phyloP scores from a whole-genome alignment of 2,329 filamentous ascomycete genomes.

The Knoxdaviesia proteae region DNA sequence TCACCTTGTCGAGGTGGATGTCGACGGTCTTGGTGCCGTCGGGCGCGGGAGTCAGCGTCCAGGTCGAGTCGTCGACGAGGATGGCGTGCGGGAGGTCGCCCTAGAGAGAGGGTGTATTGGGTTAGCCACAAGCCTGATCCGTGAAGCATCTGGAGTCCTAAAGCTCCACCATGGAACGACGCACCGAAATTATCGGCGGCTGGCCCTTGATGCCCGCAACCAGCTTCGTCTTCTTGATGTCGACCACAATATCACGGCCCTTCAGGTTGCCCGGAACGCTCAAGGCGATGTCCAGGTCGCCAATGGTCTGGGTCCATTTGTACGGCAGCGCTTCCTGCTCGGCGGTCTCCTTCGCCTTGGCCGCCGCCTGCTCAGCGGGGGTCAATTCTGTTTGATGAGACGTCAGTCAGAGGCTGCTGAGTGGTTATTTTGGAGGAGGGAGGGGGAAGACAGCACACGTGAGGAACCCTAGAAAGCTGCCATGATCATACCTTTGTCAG shows the following conservation, averaged over 20 bases:
- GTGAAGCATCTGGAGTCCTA: neutral
- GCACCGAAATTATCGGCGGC: constrained; percentile 60
- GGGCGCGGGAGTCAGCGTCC: constrained; percentile 60
- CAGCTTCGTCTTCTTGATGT: constrained; percentile 60
- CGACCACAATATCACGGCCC: constrained; percentile 62
- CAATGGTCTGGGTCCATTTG: constrained; percentile 91
- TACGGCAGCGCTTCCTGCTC: constrained; percentile 88
- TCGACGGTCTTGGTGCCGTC: constrained; percentile 49
- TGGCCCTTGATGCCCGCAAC: constrained; percentile 76
- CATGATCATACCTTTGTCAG: constrained; percentile 17
- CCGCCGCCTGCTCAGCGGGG: constrained; percentile 34
- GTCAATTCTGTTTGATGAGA: constrained; percentile 21
- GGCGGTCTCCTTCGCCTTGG: constrained; percentile 51
- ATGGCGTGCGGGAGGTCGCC: constrained; percentile 70
- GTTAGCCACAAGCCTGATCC: neutral
- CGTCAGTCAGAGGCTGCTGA: too few species aligned
- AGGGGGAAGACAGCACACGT: neutral
- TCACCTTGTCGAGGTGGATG: constrained; percentile 83
- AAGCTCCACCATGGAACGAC: constrained; percentile 6
- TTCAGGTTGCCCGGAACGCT: constrained; percentile 66
- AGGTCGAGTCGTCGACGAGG: constrained; percentile 71
- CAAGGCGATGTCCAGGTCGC: constrained; percentile 64
- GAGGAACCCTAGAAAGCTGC: too few species aligned
- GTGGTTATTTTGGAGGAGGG: neutral
- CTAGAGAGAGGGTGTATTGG: constrained; percentile 22